Evolutionary conservation across 2,329 filamentous ascomycete species (phyloP), one percentile per base, ranked within the genome.

Genomic region (Didymella glomerata): DNA sequence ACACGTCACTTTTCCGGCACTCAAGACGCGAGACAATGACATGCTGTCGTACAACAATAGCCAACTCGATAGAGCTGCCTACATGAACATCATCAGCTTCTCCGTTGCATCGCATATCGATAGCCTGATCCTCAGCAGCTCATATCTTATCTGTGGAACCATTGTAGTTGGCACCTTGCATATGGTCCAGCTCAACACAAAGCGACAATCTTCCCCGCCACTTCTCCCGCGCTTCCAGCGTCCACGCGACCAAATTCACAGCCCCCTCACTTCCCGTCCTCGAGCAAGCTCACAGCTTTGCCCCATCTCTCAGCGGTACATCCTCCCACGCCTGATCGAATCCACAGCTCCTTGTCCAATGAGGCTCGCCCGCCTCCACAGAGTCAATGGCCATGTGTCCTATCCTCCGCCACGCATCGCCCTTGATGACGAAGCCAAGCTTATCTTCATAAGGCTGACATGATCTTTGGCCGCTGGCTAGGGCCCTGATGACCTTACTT

Each of bases 401-500:
- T 48, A 89, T 71, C 70, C 81, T 85, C 54, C 82, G 71, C 89
- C 89, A 93, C 68, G 85, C 79, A 4, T 83, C 81, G 0, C 81
- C 81, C 61, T 81, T 82, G 38, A 92, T 76, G 50, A 78, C 75
- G 28, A 86, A 80, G 13, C 63, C 68, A 16, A 65, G 80, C 78
- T 24, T 79, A 74, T 45, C 60, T 58, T 81, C 79, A 61, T 75
- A 89, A 40, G 75, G 73, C 64, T 72, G 68, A 50, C 82, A 84
- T 1, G 83, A 69, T 30, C 81, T 72, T 72, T 89, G 82, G 1
- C 86, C 91, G 67, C 92, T 77, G 4, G 85, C 84, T 18, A 95
- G 75, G 1, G 91, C 88, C 30, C 93, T 82, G 8, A 89, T 82
- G 5, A 96, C 78, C 76, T 97, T 97, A 53, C 88, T 82, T 10